phyloP scores from a whole-genome alignment of 805 yeast species.

The Sugiyamaella mastotermitis region DNA sequence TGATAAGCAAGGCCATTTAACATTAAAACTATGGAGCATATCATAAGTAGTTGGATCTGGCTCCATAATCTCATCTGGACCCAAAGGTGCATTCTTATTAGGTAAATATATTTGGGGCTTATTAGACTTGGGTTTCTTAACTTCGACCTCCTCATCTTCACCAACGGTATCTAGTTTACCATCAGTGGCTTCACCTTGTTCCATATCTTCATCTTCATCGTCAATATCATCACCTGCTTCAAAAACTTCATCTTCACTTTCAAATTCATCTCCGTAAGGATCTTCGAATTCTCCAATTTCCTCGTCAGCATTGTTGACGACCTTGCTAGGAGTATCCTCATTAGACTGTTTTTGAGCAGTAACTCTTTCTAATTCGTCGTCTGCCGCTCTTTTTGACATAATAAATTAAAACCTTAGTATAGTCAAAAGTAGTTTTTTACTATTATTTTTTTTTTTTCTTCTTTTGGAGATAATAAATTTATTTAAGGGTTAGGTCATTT shows the following conservation, averaged over 20 bases:
- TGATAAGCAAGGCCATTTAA: constrained; percentile 97
- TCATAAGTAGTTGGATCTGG: constrained; percentile 96
- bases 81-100: constrained; percentile 80
- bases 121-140: constrained; percentile 34
- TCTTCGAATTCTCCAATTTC: constrained; percentile 55
- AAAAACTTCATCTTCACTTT: constrained; percentile 65
- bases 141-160: constrained; percentile 29
- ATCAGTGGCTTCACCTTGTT: constrained; percentile 33
- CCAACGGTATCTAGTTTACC: constrained; percentile 23
- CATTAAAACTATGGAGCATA: constrained; percentile 87
- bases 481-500: no score
- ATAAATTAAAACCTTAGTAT: no score
- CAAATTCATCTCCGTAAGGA: constrained; percentile 75
- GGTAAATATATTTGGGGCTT: constrained; percentile 61
- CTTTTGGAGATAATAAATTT: no score
- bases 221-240: constrained; percentile 90
- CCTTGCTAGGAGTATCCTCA: constrained; percentile 34
- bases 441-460: no score
- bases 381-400: constrained; percentile 54
- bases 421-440: no score
- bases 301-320: constrained; percentile 11
- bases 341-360: constrained; percentile 34
- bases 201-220: constrained; percentile 50
- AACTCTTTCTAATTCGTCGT: constrained; percentile 26
- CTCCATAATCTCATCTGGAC: constrained; percentile 92